A percentile compares a stretch with the other conserved stretches of the same genome.
phyloP scores from a whole-genome alignment of 345 rosid species.

The Durio zibethinus region DNA sequence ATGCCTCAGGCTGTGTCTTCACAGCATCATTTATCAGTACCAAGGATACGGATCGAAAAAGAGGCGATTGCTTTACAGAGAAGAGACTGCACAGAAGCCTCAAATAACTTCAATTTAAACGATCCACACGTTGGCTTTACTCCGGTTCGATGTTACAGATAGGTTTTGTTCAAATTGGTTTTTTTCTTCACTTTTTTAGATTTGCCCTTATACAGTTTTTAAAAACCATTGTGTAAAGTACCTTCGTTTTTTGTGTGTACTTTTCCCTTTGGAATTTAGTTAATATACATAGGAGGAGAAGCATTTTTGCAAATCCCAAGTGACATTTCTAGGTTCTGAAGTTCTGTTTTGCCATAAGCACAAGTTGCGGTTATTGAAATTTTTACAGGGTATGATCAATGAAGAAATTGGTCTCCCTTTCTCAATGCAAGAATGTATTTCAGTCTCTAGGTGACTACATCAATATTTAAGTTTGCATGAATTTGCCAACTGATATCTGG shows the following conservation, averaged over 20 bases:
- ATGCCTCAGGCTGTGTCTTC: conserved; percentile 52
- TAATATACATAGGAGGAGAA: neutral
- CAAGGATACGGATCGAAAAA: conserved; percentile 65
- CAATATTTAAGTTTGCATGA: no score
- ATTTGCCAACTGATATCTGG: no score
- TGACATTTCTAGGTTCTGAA: neutral
- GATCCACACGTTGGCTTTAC: neutral
- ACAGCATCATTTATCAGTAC: conserved; percentile 69
- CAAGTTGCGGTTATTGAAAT: neutral
- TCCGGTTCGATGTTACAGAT: neutral
- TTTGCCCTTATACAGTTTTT: neutral
- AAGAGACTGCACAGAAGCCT: conserved; percentile 52
- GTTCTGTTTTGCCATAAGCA: neutral
- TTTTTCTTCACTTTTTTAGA: neutral
- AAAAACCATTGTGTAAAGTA: neutral
- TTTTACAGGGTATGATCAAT: neutral
- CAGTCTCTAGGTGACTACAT: neutral
- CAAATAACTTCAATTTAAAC: conserved; percentile 36
- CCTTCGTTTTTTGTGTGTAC: neutral
- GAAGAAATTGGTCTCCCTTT: neutral
- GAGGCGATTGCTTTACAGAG: conserved; percentile 62
- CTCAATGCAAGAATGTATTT: neutral
- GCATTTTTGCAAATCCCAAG: neutral
- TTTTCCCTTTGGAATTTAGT: neutral
- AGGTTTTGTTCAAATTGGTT: neutral